Conservation (phyloP, 2,329 filamentous ascomycete genomes). For the Fusarium sp. region DNA sequence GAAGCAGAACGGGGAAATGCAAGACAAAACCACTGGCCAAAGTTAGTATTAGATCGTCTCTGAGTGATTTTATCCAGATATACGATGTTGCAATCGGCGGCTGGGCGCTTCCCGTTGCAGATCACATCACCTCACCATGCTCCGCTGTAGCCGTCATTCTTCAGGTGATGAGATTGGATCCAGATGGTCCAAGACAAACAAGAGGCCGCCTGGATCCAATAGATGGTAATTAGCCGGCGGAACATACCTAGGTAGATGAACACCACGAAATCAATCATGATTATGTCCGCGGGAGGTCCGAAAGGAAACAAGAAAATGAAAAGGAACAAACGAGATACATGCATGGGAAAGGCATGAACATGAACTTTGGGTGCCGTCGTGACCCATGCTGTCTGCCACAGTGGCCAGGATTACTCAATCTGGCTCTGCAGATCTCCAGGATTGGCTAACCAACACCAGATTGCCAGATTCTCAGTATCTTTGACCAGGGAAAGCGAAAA, state of each 20-base stretch:
- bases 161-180: constrained; percentile 6
- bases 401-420: constrained; percentile 22
- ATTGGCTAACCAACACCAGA: constrained; percentile 28
- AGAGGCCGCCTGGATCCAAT: background rate
- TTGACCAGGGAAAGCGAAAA: constrained; percentile 15
- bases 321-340: constrained; percentile 1
- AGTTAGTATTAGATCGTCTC: background rate
- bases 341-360: constrained; percentile 2
- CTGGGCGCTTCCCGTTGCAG: constrained; percentile 31
- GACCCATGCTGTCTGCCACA: constrained; percentile 5
- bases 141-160: background rate
- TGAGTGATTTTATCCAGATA: constrained; percentile 12
- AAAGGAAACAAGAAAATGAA: constrained; percentile 7
- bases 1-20: background rate
- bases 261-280: constrained; percentile 25
- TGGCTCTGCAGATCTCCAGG: constrained; percentile 29
- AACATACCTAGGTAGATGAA: constrained; percentile 23
- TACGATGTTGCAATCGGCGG: constrained; percentile 21
- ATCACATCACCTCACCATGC: constrained; percentile 11
- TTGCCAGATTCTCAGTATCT: constrained; percentile 20
- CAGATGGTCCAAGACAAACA: constrained; percentile 17
- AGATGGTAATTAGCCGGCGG: constrained; percentile 15
- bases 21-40: background rate
- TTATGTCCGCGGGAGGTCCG: background rate
- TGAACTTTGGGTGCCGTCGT: constrained; percentile 5